Base-by-base conservation (phyloP, 2,329 filamentous ascomycete species). In the Clarireedia monteithiana region DNA sequence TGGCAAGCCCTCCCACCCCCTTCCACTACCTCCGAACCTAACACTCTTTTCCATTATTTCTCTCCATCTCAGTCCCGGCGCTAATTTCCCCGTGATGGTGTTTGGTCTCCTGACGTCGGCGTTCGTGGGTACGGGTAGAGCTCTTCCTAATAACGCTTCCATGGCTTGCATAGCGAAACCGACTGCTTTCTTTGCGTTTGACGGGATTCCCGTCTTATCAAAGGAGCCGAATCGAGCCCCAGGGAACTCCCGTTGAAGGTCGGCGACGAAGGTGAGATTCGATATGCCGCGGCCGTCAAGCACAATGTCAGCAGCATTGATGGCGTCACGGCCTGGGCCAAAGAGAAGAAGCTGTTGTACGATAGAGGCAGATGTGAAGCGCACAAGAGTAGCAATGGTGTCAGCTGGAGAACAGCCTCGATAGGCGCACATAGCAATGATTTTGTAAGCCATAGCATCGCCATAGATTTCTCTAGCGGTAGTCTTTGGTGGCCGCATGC, bases 91-190 rank as follows among this genome's bases (percentile, higher is more conserved):
- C 1, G 66, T 68, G 44, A 69, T 68, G 10, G 66, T 68, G 48
- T 69, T 69, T 2, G 66, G 67, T n/a, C 66, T 53, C 48, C 66
- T 60, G 2, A 68, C 66, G 55, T 68, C 60, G 2, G 66, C 66
- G 57, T 69, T 69, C 4, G 63, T 67, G 3, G 67, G 65, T 0
- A 69, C 64, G 7, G 65, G 64, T 5, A 68, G 51, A 14, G 68
- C 68, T 56, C 68, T 55, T 17, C 68, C 68, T 2, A 70, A 58
- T 6, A 70, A 47, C 30, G 67, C 67, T 52, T 70, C 67, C 64
- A 70, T 67, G 12, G 67, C 68, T 48, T 69, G 67, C 66, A 69
- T 68, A 2, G 68, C 68, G 46, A 69, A 69, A 1, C 67, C 67
- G 0, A 70, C 66, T 7, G 67, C 67, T 50, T 69, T 67, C 58